Conservation (phyloP, 2,329 filamentous ascomycete genomes). For the Cladosporium sp. region DNA sequence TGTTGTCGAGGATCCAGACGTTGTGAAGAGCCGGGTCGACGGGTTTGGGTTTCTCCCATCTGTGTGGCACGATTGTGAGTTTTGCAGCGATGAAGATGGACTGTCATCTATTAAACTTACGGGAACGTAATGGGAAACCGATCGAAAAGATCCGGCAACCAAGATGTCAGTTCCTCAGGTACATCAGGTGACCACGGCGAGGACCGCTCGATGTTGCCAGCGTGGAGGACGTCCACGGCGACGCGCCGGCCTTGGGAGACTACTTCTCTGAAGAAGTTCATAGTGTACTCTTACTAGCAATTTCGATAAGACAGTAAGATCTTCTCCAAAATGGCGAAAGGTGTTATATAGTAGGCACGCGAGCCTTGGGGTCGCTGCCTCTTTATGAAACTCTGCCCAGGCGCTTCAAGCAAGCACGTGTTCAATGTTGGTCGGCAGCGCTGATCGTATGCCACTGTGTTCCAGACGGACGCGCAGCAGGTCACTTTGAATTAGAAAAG, state of each 20-base stretch:
- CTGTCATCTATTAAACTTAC: neutral
- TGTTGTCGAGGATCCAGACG: conserved; percentile 89
- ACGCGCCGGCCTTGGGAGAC: conserved; percentile 25
- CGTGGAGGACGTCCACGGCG: conserved; percentile 25
- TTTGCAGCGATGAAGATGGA: neutral
- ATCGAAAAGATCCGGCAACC: conserved; percentile 33
- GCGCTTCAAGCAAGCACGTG: conserved; percentile 4
- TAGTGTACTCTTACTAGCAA: conserved; percentile 9
- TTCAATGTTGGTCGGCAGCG: neutral
- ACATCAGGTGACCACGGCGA: conserved; percentile 31
- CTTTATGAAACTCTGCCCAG: neutral
- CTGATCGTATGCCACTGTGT: conserved; percentile 6
- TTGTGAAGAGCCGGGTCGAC: conserved; percentile 63
- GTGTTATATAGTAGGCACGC: neutral
- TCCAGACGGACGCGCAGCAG: conserved; percentile 9
- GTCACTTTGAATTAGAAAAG: neutral
- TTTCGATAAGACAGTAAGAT: neutral
- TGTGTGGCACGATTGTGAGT: neutral
- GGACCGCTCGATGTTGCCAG: conserved; percentile 24
- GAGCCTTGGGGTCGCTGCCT: neutral
- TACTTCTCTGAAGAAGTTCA: conserved; percentile 25
- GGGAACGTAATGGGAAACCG: conserved; percentile 52
- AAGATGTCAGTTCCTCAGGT: conserved; percentile 27
- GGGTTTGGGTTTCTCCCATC: conserved; percentile 24
- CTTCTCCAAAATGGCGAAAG: neutral